Percentiles rank a stretch among this genome's conserved stretches.
Conservation (phyloP, 805 yeast genomes). For the Saccharomycopsis lassenensis region DNA sequence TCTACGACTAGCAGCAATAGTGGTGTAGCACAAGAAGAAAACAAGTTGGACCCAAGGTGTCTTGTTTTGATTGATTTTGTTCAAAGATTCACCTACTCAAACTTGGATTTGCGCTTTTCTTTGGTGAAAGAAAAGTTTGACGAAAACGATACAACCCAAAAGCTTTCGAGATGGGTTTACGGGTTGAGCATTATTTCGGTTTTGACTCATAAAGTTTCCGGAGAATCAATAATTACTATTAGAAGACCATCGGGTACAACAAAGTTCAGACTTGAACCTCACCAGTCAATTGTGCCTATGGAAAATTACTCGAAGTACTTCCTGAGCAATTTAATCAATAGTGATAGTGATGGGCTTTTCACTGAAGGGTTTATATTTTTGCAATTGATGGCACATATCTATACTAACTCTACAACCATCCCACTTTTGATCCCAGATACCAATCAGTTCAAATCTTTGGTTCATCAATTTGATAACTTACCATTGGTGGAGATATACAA, state of each 20-base stretch:
- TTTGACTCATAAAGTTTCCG: conserved; percentile 39
- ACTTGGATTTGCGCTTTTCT: conserved; percentile 39
- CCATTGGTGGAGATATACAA: conserved; percentile 74
- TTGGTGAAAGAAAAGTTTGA: conserved; percentile 16
- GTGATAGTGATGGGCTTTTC: conserved; percentile 21
- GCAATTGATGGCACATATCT: conserved; percentile 37
- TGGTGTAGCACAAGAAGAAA: no score
- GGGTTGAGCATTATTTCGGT: conserved; percentile 50
- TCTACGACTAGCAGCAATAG: conserved; percentile 22
- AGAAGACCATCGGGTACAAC: conserved; percentile 61
- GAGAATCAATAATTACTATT: conserved; percentile 39
- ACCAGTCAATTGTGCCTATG: conserved; percentile 28
- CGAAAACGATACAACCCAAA: conserved; percentile 19
- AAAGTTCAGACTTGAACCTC: conserved; percentile 34
- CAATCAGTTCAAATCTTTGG: conserved; percentile 34
- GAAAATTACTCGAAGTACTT: conserved; percentile 16
- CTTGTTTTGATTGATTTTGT: conserved; percentile 60
- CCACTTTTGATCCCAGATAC: conserved; percentile 23
- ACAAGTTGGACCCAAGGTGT: conserved; percentile 37
- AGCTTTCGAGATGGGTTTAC: conserved; percentile 43
- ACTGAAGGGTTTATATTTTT: conserved; percentile 38
- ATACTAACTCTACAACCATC: conserved; percentile 19
- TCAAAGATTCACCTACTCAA: conserved; percentile 53
- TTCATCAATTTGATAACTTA: conserved; percentile 56
- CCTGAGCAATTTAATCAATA: conserved; percentile 20